Percentiles rank a stretch among this genome's conserved stretches.
These are phyloP conservation scores for Wilcoxina mikolae DNA, from an alignment of 495 filamentous ascomycete genomes.

Conservation along the genomic window DNA sequence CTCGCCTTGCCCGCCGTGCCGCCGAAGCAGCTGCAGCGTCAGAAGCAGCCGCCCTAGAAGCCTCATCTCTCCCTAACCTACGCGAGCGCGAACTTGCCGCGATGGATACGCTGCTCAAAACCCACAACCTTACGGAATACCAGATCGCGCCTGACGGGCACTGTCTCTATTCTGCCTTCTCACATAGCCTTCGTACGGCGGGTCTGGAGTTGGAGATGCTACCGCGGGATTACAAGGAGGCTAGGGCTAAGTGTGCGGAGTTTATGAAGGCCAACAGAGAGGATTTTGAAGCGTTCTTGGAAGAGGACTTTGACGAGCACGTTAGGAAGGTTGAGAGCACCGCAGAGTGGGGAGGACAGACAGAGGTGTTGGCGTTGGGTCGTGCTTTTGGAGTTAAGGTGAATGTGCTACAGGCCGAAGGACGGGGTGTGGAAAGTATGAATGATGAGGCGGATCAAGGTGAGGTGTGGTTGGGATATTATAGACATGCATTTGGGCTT, in stretches of 20 bases:
- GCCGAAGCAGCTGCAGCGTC: slow-evolving; percentile 62
- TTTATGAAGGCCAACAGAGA: slow-evolving; percentile 40
- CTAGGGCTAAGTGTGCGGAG: slow-evolving; percentile 42
- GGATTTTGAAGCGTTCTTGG: slow-evolving; percentile 57
- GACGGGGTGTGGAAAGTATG: slow-evolving; percentile 57
- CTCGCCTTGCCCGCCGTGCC: slow-evolving; percentile 71
- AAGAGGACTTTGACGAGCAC: slow-evolving; percentile 64
- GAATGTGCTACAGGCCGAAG: slow-evolving; percentile 69
- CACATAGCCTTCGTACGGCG: slow-evolving; percentile 52
- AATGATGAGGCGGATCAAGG: slow-evolving; percentile 31
- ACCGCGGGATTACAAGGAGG: slow-evolving; percentile 35
- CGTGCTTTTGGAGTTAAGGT: slow-evolving; percentile 69
- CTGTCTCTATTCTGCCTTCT: slow-evolving; percentile 87
- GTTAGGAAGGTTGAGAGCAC: slow-evolving; percentile 66
- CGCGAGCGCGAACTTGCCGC: slow-evolving; percentile 52
- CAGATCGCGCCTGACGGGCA: slow-evolving; percentile 83
- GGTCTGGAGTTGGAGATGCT: slow-evolving; percentile 32
- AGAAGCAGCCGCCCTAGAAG: slow-evolving; percentile 55
- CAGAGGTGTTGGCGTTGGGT: slow-evolving; percentile 76
- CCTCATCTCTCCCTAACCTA: slow-evolving; percentile 55
- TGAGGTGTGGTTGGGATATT: slow-evolving; percentile 84
- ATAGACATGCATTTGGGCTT: slow-evolving; percentile 76
- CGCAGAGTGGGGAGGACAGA: slow-evolving; percentile 90
- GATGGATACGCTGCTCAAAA: slow-evolving; percentile 51
- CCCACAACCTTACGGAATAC: slow-evolving; percentile 51